phyloP scores from a whole-genome alignment of 139 green algal genomes.

The Nannochloris sp. region DNA sequence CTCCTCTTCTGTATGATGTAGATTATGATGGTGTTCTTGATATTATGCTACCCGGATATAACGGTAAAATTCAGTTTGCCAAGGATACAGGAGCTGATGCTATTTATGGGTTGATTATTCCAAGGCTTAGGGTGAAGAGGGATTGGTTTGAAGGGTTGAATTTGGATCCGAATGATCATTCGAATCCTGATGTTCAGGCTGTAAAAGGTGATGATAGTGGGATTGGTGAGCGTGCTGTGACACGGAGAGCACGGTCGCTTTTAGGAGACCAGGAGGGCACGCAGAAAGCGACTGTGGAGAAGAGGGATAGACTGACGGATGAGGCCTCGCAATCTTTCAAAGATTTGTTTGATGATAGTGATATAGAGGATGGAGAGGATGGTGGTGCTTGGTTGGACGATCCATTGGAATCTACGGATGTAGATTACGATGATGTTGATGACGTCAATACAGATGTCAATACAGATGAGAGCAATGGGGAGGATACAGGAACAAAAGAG shows the following conservation, averaged over 20 bases:
- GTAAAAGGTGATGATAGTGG: conserved; percentile 15
- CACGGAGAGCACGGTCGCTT: not conserved
- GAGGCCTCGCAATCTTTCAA: conserved; percentile 22
- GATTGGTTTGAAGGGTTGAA: conserved; percentile 84
- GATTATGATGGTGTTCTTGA: conserved; percentile 81
- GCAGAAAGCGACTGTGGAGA: not conserved
- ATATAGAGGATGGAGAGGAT: not conserved
- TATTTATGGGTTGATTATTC: conserved; percentile 42
- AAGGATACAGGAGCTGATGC: conserved; percentile 67
- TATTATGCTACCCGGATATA: conserved; percentile 82
- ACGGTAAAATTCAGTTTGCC: conserved; percentile 86
- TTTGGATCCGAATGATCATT: conserved; percentile 80
- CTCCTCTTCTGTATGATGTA: conserved; percentile 81
- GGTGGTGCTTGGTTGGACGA: not conserved
- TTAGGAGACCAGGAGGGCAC: not conserved
- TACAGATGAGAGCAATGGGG: not conserved
- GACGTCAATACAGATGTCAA: not conserved
- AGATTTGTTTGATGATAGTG: conserved; percentile 28
- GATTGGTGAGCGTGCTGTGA: not conserved
- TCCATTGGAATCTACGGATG: not conserved
- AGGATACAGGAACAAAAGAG: not conserved
- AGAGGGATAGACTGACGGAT: not conserved
- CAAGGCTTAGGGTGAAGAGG: conserved; percentile 55
- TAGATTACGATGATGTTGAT: conserved; percentile 3
- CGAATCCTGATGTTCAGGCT: conserved; percentile 63